phyloP scores from a whole-genome alignment of 306 rosid genomes.

The Carpinus viminea region DNA sequence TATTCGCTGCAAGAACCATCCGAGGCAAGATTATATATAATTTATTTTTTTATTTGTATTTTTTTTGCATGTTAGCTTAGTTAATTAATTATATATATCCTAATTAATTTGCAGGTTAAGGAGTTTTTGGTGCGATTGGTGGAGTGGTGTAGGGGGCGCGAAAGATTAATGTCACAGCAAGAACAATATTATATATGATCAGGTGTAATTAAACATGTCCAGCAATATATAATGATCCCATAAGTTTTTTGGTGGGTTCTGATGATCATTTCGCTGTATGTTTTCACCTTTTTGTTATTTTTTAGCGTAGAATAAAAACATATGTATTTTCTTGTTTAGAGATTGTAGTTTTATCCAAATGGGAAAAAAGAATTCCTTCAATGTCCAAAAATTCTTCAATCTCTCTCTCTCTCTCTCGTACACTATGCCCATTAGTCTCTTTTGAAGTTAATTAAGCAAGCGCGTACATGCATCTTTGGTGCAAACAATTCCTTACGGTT shows the following conservation, averaged over 20 bases:
- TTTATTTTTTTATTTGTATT: no score
- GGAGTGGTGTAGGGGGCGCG: constrained; percentile 43
- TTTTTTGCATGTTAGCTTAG: no score
- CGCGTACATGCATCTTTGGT: background rate
- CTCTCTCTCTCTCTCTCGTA: background rate
- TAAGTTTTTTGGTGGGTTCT: background rate
- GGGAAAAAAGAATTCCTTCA: background rate
- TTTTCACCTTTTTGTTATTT: background rate
- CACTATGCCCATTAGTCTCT: no score
- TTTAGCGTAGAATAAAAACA: background rate
- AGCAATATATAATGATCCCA: background rate
- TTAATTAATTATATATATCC: background rate
- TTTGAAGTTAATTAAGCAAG: background rate
- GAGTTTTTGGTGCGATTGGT: constrained; percentile 75
- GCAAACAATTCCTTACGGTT: no score
- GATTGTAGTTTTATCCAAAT: background rate
- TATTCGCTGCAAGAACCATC: constrained; percentile 85
- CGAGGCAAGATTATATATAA: constrained; percentile 48
- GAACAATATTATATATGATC: background rate
- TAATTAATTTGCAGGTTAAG: constrained; percentile 52
- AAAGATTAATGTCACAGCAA: constrained; percentile 37
- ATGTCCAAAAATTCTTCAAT: background rate
- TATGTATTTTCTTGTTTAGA: background rate
- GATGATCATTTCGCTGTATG: background rate
- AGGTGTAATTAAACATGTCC: background rate